Evolutionary conservation across 768 basidiomycete species (phyloP).

Genomic region (Hebeloma cylindrosporum): DNA sequence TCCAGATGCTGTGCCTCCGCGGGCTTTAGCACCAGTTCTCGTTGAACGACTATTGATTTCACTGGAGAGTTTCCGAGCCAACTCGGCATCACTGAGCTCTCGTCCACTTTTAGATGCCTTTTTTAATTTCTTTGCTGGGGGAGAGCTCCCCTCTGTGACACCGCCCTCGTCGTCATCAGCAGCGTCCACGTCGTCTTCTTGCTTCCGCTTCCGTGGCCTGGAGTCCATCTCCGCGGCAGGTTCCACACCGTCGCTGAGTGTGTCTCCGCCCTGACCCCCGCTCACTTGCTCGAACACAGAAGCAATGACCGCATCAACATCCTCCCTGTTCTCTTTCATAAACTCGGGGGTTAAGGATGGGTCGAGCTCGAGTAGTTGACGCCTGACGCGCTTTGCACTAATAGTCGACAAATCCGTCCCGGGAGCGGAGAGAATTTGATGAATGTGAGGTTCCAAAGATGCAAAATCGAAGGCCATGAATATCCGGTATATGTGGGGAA

Average conservation of each 20-base stretch:
- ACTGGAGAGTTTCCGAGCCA: slow-evolving; percentile 68
- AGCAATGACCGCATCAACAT: slow-evolving; percentile 69
- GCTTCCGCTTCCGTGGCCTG: slow-evolving; percentile 39
- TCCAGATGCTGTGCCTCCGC: slow-evolving; percentile 37
- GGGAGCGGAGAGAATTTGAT: slow-evolving; percentile 71
- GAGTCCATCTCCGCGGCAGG: slow-evolving; percentile 22
- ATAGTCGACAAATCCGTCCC: slow-evolving; percentile 76
- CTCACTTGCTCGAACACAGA: slow-evolving; percentile 63
- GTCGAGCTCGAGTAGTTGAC: slow-evolving; percentile 58
- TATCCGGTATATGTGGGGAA: slow-evolving; percentile 23
- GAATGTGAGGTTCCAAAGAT: slow-evolving; percentile 61
- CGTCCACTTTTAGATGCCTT: slow-evolving; percentile 47
- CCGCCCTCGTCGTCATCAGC: slow-evolving; percentile 33
- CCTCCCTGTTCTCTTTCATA: slow-evolving; percentile 65
- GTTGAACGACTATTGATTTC: slow-evolving; percentile 67
- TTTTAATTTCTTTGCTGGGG: slow-evolving; percentile 49
- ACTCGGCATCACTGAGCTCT: slow-evolving; percentile 65
- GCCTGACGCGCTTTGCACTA: slow-evolving; percentile 87
- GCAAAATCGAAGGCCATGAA: slow-evolving; percentile 54
- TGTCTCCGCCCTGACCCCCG: slow-evolving; percentile 30
- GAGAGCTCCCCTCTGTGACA: slow-evolving; percentile 28
- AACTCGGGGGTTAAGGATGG: slow-evolving; percentile 54
- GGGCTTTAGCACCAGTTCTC: slow-evolving; percentile 41
- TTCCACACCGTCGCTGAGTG: slow-evolving; percentile 29
- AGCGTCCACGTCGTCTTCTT: slow-evolving; percentile 34